phyloP scores from a whole-genome alignment of 768 basidiomycete genomes.

The Pholiota microspora region DNA sequence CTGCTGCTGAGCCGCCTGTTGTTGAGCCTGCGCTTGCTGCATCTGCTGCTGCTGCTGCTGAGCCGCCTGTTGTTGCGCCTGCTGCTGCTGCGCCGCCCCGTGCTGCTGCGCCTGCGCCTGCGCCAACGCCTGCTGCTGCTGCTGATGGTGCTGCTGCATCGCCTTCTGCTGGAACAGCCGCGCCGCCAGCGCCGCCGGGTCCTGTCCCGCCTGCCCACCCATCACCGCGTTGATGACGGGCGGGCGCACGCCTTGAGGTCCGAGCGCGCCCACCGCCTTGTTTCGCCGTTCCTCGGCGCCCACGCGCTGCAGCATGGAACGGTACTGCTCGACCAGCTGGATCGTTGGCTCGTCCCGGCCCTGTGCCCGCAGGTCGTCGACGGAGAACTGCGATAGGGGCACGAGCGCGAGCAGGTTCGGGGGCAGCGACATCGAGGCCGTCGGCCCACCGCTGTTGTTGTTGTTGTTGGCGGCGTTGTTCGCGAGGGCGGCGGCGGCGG shows the following conservation, averaged over 20 bases:
- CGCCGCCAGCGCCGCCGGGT: not conserved
- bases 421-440: conserved; percentile 21
- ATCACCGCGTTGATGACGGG: not conserved
- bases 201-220: not conserved
- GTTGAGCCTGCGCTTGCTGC: conserved; percentile 12
- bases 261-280: conserved; percentile 19
- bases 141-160: conserved; percentile 8
- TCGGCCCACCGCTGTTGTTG: conserved; percentile 8
- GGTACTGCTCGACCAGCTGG: conserved; percentile 53
- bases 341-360: conserved; percentile 52
- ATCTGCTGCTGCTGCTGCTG: conserved; percentile 2
- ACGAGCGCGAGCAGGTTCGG: conserved; percentile 51
- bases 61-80: not conserved
- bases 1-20: conserved; percentile 9
- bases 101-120: conserved; percentile 7
- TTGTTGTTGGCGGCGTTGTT: too few relatives aligned
- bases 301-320: conserved; percentile 42
- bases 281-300: conserved; percentile 37
- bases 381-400: conserved; percentile 42
- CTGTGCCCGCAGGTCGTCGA: conserved; percentile 50
- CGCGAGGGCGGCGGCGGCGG: too few relatives aligned
- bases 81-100: too few relatives aligned
- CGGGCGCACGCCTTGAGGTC: not conserved
- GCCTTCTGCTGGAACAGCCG: conserved; percentile 6
- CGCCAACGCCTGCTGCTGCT: conserved; percentile 10